These are phyloP conservation scores for Mrakiaceae sp. DNA, from an alignment of 1,284 basidiomycete species.

Conservation along the genomic window DNA sequence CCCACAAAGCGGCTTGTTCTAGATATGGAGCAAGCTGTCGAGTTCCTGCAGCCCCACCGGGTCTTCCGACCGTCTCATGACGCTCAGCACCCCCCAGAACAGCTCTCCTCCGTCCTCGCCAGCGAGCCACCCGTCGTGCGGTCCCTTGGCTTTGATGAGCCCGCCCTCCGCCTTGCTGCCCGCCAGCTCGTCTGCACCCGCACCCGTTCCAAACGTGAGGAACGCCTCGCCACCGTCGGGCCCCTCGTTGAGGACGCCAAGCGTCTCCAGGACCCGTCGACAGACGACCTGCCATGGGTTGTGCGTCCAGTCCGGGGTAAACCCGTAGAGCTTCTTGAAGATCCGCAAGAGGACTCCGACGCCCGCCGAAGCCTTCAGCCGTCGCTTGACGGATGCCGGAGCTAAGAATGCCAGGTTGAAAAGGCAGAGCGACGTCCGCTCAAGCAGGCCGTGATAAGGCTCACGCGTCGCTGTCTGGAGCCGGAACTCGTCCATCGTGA, in stretches of 20 bases:
- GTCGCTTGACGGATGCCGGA: constrained; percentile 56
- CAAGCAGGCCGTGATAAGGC: constrained; percentile 63
- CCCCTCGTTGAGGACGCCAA: constrained; percentile 72
- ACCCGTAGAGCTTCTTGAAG: constrained; percentile 30
- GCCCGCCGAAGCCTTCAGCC: constrained; percentile 35
- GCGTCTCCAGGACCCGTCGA: constrained; percentile 65
- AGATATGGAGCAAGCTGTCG: too few relatives aligned
- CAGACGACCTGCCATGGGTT: constrained; percentile 52
- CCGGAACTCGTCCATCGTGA: constrained; percentile 45
- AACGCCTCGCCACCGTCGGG: constrained; percentile 56
- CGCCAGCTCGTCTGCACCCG: too few relatives aligned
- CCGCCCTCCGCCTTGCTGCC: too few relatives aligned
- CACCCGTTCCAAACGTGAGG: too few relatives aligned
- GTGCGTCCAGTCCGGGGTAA: constrained; percentile 40
- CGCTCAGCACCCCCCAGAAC: too few relatives aligned
- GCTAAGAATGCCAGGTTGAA: constrained; percentile 81
- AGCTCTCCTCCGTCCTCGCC: too few relatives aligned
- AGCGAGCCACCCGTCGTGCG: too few relatives aligned
- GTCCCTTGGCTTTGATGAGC: too few relatives aligned
- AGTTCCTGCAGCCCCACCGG: too few relatives aligned
- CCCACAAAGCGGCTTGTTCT: too few relatives aligned
- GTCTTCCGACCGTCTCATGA: too few relatives aligned
- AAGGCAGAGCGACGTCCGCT: constrained; percentile 67
- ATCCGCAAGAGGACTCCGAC: constrained; percentile 35
- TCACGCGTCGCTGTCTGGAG: constrained; percentile 23